Percentiles rank a stretch among this genome's conserved stretches.
These are phyloP conservation scores for Amaranthus cruentus DNA, from an alignment of 148 eudicot species.

Conservation along the genomic window DNA sequence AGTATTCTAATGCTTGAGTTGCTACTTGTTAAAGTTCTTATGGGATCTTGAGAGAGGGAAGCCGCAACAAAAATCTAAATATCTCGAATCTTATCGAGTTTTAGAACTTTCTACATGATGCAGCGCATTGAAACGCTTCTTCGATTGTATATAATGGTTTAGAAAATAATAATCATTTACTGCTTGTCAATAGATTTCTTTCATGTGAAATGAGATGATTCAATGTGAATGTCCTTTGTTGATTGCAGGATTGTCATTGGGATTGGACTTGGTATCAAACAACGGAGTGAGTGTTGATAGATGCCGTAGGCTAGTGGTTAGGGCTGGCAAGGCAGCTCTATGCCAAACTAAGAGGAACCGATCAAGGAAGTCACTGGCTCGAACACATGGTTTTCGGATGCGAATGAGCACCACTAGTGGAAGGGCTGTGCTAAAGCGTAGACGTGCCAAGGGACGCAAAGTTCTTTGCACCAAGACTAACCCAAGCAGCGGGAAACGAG, in stretches of 20 bases:
- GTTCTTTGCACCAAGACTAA: slow-evolving; percentile 76
- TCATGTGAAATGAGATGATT: neutral
- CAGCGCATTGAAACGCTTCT: neutral
- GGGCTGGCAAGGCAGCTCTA: slow-evolving; percentile 54
- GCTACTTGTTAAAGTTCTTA: neutral
- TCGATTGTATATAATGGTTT: neutral
- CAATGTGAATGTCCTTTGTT: neutral
- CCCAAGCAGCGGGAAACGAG: slow-evolving; percentile 60
- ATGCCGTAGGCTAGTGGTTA: slow-evolving; percentile 58
- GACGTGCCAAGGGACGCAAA: slow-evolving; percentile 91
- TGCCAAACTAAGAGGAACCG: slow-evolving; percentile 84
- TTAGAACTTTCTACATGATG: neutral
- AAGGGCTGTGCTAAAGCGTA: slow-evolving; percentile 65
- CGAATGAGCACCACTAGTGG: slow-evolving; percentile 91
- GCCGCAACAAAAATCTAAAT: neutral
- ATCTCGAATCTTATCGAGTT: neutral
- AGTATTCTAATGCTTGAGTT: neutral
- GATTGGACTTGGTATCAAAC: slow-evolving; percentile 40
- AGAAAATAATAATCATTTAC: neutral
- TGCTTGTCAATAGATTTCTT: neutral
- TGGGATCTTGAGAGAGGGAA: neutral
- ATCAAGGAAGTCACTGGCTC: slow-evolving; percentile 77
- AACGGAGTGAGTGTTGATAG: slow-evolving; percentile 29
- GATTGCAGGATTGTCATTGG: slow-evolving; percentile 57
- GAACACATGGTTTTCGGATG: slow-evolving; percentile 68